Conservation (phyloP, 345 rosid species). For the Boechera stricta region DNA sequence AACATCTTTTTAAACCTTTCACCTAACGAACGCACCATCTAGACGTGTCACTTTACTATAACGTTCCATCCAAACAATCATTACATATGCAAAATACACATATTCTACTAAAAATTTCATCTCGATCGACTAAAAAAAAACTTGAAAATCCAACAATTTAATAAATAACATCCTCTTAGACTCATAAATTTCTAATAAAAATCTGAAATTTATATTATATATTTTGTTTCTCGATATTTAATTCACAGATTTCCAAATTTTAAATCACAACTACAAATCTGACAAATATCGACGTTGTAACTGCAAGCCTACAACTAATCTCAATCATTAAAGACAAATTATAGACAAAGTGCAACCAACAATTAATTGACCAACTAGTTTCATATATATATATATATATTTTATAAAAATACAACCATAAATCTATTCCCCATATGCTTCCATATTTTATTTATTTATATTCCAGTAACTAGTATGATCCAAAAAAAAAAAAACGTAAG, state of each 20-base stretch:
- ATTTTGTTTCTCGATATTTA: neutral
- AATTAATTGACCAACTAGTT: slow-evolving; percentile 37
- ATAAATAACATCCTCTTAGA: too few relatives aligned
- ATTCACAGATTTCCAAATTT: neutral
- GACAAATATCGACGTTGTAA: slow-evolving; percentile 27
- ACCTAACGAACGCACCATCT: too few relatives aligned
- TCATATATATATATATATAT: neutral
- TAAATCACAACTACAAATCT: neutral
- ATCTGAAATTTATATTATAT: neutral
- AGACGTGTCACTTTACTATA: too few relatives aligned
- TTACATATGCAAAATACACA: too few relatives aligned
- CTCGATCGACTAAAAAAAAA: too few relatives aligned
- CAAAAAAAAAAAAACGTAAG: slow-evolving; percentile 17
- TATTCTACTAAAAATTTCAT: too few relatives aligned
- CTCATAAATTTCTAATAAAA: too few relatives aligned
- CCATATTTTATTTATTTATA: neutral
- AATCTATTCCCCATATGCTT: slow-evolving; percentile 4
- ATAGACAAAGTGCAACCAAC: slow-evolving; percentile 26
- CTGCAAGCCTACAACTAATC: slow-evolving; percentile 34
- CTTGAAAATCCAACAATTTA: too few relatives aligned
- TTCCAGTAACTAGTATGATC: neutral
- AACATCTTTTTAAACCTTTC: too few relatives aligned
- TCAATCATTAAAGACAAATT: slow-evolving; percentile 20
- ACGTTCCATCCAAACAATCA: too few relatives aligned
- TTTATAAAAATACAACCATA: neutral